Conservation (phyloP, 257 asterid genomes). For the Voacanga thouarsii region DNA sequence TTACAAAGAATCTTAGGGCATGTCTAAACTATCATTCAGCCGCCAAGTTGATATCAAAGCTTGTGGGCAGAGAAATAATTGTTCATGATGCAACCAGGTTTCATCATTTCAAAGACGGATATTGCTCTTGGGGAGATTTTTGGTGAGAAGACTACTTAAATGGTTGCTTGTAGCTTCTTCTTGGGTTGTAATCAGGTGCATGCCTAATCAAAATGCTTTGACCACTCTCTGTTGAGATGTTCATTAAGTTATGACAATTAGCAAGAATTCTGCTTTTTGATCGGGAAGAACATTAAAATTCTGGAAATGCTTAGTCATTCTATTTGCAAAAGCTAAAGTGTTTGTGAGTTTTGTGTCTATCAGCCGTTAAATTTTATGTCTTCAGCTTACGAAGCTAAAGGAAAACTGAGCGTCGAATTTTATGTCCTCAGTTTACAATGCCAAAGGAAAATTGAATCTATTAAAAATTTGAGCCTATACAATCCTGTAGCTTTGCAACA, state of each 20-base stretch:
- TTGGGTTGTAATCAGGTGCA: slow-evolving; percentile 16
- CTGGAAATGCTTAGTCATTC: background rate
- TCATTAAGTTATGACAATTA: background rate
- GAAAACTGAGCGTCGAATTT: background rate
- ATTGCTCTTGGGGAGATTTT: slow-evolving; percentile 23
- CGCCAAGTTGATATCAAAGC: slow-evolving; percentile 42
- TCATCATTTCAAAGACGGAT: slow-evolving; percentile 24
- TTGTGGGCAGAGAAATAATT: slow-evolving; percentile 38
- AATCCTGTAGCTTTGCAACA: background rate
- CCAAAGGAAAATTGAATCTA: background rate
- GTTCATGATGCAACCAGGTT: slow-evolving; percentile 35
- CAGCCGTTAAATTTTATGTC: too few species aligned
- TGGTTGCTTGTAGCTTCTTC: background rate
- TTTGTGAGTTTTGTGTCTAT: background rate
- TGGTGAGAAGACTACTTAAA: slow-evolving; percentile 13
- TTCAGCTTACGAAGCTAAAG: too few species aligned
- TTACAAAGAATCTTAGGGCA: slow-evolving; percentile 42
- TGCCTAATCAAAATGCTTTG: background rate
- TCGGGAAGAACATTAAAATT: background rate
- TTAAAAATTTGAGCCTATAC: background rate
- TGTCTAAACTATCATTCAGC: slow-evolving; percentile 48
- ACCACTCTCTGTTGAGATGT: background rate
- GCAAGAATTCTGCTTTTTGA: background rate
- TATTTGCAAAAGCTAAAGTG: background rate
- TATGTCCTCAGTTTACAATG: background rate